Percentiles rank a stretch among this genome's conserved stretches.
These are phyloP conservation scores for Mucor piriformis DNA, from an alignment of 371 early-diverging fungal genomes.

Conservation along the genomic window DNA sequence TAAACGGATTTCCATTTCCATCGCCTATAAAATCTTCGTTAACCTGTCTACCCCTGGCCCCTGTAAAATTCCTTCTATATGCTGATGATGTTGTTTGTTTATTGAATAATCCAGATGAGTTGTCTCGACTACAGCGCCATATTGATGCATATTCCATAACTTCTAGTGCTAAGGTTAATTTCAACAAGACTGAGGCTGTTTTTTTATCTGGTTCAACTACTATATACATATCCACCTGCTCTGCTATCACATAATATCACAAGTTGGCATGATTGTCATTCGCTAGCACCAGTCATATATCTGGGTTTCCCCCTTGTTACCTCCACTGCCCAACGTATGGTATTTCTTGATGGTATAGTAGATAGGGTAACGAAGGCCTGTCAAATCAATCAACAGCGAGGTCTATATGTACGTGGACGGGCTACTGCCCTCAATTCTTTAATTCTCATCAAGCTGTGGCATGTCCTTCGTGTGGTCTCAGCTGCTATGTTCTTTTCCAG, in stretches of 20 bases:
- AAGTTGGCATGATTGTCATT: slow-evolving; percentile 17
- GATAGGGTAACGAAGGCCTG: slow-evolving; percentile 6
- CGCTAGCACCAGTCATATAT: slow-evolving; percentile 7
- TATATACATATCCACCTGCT: not conserved
- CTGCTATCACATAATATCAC: not conserved
- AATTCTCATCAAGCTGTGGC: slow-evolving; percentile 30
- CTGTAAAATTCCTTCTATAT: slow-evolving; percentile 23
- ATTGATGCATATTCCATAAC: slow-evolving; percentile 10
- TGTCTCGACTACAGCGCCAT: slow-evolving; percentile 6
- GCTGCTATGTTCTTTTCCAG: slow-evolving; percentile 1
- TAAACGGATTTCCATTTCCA: slow-evolving; percentile 2
- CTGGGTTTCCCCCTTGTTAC: slow-evolving; percentile 26
- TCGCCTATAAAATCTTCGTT: not conserved
- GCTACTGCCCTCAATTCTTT: slow-evolving; percentile 26
- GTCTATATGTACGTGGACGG: slow-evolving; percentile 26
- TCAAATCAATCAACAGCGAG: slow-evolving; percentile 4
- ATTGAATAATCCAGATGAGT: slow-evolving; percentile 3
- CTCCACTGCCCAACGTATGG: slow-evolving; percentile 12
- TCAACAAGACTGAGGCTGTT: slow-evolving; percentile 20
- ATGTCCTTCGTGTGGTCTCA: slow-evolving; percentile 18
- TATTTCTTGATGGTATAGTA: slow-evolving; percentile 10
- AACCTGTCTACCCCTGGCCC: not conserved
- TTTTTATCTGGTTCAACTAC: slow-evolving; percentile 20
- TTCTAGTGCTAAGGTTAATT: slow-evolving; percentile 28
- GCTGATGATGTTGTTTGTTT: slow-evolving; percentile 26